Conservation (phyloP, 768 basidiomycete species). For the Tulasnella sp. region DNA sequence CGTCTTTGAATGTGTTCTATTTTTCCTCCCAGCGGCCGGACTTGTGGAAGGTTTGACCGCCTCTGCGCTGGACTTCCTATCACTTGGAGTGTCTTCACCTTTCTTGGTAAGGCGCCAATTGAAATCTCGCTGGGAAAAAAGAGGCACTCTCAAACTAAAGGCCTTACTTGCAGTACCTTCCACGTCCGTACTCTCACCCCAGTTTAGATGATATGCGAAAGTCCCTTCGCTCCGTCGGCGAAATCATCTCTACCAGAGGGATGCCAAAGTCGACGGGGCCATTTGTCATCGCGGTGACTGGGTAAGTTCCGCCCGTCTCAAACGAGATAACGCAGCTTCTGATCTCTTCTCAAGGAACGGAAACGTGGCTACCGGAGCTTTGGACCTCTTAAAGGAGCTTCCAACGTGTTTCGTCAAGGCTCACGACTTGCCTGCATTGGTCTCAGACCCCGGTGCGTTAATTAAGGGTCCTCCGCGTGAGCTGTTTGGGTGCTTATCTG, state of each 20-base stretch:
- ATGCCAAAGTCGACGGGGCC: slow-evolving; percentile 63
- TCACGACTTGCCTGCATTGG: slow-evolving; percentile 50
- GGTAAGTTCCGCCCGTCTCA: slow-evolving; percentile 40
- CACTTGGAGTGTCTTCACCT: slow-evolving; percentile 71
- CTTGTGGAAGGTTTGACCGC: slow-evolving; percentile 72
- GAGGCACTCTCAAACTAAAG: neutral
- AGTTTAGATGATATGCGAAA: slow-evolving; percentile 48
- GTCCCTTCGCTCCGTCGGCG: slow-evolving; percentile 51
- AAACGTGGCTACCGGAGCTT: slow-evolving; percentile 71
- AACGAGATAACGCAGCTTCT: slow-evolving; percentile 3
- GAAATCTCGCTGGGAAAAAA: slow-evolving; percentile 27
- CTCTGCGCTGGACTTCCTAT: slow-evolving; percentile 70
- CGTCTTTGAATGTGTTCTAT: neutral
- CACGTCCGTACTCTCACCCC: slow-evolving; percentile 68
- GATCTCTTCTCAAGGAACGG: slow-evolving; percentile 49
- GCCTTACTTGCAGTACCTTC: slow-evolving; percentile 48
- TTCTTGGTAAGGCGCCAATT: slow-evolving; percentile 61
- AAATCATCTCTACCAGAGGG: slow-evolving; percentile 46
- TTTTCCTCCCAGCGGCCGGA: slow-evolving; percentile 54
- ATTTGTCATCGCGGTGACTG: slow-evolving; percentile 72
- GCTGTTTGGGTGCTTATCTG: neutral
- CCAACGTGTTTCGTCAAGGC: slow-evolving; percentile 53
- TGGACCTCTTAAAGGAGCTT: slow-evolving; percentile 63
- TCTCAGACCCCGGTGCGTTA: slow-evolving; percentile 43
- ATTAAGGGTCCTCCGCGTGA: neutral